These are phyloP conservation scores for Macrophomina phaseolina DNA, from an alignment of 2,329 filamentous ascomycete species.

Conservation along the genomic window DNA sequence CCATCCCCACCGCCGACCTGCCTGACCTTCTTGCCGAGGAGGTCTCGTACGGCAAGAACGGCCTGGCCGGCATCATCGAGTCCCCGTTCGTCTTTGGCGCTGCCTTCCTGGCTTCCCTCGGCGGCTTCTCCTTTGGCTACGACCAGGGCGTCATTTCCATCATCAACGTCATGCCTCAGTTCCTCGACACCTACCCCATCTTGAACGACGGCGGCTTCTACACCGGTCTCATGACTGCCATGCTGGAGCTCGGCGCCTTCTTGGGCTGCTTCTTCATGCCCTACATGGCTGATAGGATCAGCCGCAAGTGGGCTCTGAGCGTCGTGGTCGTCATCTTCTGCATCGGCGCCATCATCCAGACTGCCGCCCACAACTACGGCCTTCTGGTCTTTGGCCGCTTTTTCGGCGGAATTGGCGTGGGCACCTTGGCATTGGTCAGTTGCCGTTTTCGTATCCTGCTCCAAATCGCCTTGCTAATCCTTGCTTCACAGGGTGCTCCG, in stretches of 20 bases:
- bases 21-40: conserved; percentile 23
- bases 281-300: conserved; percentile 50
- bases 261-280: conserved; percentile 44
- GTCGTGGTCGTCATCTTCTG: conserved; percentile 53
- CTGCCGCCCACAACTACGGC: conserved; percentile 35
- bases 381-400: conserved; percentile 41
- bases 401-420: conserved; percentile 41
- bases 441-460: conserved; percentile 59
- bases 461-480: conserved; percentile 48
- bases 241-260: conserved; percentile 51
- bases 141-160: conserved; percentile 43
- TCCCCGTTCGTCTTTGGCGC: conserved; percentile 52
- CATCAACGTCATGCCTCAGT: conserved; percentile 54
- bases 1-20: conserved; percentile 16
- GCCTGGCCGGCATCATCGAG: conserved; percentile 40
- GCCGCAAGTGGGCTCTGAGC: conserved; percentile 51
- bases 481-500: conserved; percentile 40
- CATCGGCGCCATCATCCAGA: conserved; percentile 52
- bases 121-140: conserved; percentile 48
- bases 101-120: conserved; percentile 51
- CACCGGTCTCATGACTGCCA: conserved; percentile 51
- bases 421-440: conserved; percentile 36
- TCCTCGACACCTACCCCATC: conserved; percentile 46
- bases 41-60: conserved; percentile 38
- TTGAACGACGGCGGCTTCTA: conserved; percentile 40